Percentiles rank a stretch among this genome's conserved stretches.
Evolutionary conservation across 2,329 filamentous ascomycete genomes (phyloP).

Genomic region (Exutisphaerella laricina): DNA sequence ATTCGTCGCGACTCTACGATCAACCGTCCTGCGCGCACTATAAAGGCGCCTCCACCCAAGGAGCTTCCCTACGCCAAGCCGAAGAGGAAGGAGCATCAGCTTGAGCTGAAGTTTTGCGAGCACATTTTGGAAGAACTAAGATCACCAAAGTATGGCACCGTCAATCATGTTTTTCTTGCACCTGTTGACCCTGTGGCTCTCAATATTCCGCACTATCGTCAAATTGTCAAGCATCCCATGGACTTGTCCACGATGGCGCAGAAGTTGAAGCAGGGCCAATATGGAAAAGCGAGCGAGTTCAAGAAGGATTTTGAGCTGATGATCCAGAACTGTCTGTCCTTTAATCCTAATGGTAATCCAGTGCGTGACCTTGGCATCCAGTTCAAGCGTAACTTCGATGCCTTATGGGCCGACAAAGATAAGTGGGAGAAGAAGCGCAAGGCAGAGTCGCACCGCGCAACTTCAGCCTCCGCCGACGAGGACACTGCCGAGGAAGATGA

Average conservation of each 20-base stretch:
- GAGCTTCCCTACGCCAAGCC: slow-evolving; percentile 88
- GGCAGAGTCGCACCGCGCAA: slow-evolving; percentile 58
- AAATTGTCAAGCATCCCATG: slow-evolving; percentile 95
- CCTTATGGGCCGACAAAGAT: slow-evolving; percentile 70
- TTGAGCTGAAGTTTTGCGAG: slow-evolving; percentile 86
- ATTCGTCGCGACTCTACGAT: slow-evolving; percentile 83
- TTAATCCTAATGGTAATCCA: slow-evolving; percentile 75
- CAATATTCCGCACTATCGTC: slow-evolving; percentile 89
- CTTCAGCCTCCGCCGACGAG: slow-evolving; percentile 61
- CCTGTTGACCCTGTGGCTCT: slow-evolving; percentile 92
- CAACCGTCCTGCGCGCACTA: slow-evolving; percentile 83
- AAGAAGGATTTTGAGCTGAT: slow-evolving; percentile 77
- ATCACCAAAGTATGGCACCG: slow-evolving; percentile 62
- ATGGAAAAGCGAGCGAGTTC: slow-evolving; percentile 77
- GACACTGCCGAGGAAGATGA: slow-evolving; percentile 63
- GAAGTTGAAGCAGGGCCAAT: slow-evolving; percentile 73
- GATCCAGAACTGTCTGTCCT: slow-evolving; percentile 83
- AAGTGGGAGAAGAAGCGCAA: slow-evolving; percentile 74
- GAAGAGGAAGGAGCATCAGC: slow-evolving; percentile 83
- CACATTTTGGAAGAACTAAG: slow-evolving; percentile 72
- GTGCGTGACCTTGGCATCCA: slow-evolving; percentile 67
- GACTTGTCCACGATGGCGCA: slow-evolving; percentile 75
- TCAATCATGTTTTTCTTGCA: slow-evolving; percentile 69
- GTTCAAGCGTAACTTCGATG: slow-evolving; percentile 69
- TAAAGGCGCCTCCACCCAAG: slow-evolving; percentile 83